Percentiles rank a stretch among this genome's conserved stretches.
Conservation (phyloP, 164 flowering plant genomes). For the Nelumbo lutea region DNA sequence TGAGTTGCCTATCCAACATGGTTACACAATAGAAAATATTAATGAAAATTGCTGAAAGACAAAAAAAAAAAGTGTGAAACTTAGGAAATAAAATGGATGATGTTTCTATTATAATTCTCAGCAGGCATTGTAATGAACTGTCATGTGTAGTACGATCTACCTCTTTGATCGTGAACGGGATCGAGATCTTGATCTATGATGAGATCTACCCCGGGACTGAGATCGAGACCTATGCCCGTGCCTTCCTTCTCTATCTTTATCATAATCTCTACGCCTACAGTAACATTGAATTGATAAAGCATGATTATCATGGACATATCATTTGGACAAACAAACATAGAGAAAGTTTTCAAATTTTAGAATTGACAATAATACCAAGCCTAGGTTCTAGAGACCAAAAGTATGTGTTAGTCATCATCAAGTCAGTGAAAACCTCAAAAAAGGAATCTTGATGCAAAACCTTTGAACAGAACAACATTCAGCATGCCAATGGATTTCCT, state of each 20-base stretch:
- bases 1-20: too few relatives aligned
- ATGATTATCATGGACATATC: background rate
- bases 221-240: constrained; percentile 60
- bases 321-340: background rate
- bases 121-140: background rate
- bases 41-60: too few relatives aligned
- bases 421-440: background rate
- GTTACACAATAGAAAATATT: too few relatives aligned
- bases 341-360: background rate
- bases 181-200: constrained; percentile 68
- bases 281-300: constrained; percentile 3
- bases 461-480: background rate
- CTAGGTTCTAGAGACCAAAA: background rate
- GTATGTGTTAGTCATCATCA: too few relatives aligned
- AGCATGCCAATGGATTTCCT: background rate
- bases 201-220: constrained; percentile 53
- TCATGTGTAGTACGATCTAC: constrained; percentile 24
- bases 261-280: constrained; percentile 64
- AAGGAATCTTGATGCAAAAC: background rate
- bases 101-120: too few relatives aligned
- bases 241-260: constrained; percentile 65
- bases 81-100: too few relatives aligned
- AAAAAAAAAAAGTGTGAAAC: too few relatives aligned
- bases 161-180: constrained; percentile 89
- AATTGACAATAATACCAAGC: background rate